Evolutionary conservation across 179 eudicot genomes (phyloP), one percentile per base, ranked within the genome.

Genomic region (Spergularia azorica): DNA sequence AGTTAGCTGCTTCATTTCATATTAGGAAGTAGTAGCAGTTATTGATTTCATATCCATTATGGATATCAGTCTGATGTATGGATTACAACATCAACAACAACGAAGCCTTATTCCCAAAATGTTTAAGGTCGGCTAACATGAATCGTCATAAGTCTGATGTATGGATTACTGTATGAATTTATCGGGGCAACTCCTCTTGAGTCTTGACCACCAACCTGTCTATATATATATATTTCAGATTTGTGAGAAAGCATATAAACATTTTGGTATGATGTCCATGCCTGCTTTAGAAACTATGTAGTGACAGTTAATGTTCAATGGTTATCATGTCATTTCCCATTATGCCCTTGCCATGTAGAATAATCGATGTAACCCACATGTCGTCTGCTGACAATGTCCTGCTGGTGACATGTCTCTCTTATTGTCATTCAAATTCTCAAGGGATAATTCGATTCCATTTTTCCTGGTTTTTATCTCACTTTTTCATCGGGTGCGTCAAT

Each of bases 351-450:
- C 51, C 8, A 38, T 15, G 32, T 26, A 32, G 41, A 15, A 26
- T 63, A 8, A 26, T 63, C 41, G 10, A 63, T 13, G 41, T 63
- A 12, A 63, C 21, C 66, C 11, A 63, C 41, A 10, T 65, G 17
- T 38, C 69, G 3, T 65, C 15, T 46, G 4, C 39, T 55, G 51
- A n/a, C 36, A 9, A 1, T 9, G 52, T 17, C 12, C 62, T 26
- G 68, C 15, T 11, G 63, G 32, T 15, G 17, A 39, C 57, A 20
- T 61, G 51, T 56, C 12, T 43, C 81, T 72, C 91, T 89, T 57
- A 51, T 87, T 90, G 92, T 86, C 63, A 48, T 52, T 38, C 32
- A 63, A n/a, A 13, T 20, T 12, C 48, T n/a, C 36, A 41, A 62
- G 39, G 50, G 48, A 5, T 13, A 16, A 67, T 18, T 72, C 0